These are phyloP conservation scores for Quercus mongolica DNA, from an alignment of 306 rosid species.

Conservation along the genomic window DNA sequence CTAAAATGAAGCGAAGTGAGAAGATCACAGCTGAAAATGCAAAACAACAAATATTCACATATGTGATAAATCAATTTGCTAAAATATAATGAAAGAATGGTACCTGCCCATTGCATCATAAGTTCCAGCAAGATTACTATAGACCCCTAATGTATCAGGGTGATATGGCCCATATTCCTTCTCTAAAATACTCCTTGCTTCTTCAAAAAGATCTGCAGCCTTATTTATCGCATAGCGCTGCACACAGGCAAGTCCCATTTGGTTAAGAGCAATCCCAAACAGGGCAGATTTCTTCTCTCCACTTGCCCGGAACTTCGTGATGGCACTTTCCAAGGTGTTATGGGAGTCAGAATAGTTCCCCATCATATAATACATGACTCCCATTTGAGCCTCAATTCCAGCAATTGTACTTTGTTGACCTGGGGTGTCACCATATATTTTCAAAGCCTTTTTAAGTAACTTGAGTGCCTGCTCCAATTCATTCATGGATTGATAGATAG, in stretches of 20 bases:
- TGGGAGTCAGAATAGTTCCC: slow-evolving; percentile 71
- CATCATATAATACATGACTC: slow-evolving; percentile 71
- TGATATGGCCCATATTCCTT: slow-evolving; percentile 81
- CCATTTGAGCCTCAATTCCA: slow-evolving; percentile 91
- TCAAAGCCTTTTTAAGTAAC: slow-evolving; percentile 76
- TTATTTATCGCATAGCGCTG: slow-evolving; percentile 72
- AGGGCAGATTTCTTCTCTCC: slow-evolving; percentile 75
- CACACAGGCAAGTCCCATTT: slow-evolving; percentile 88
- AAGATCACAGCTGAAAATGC: not conserved
- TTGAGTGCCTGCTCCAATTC: slow-evolving; percentile 69
- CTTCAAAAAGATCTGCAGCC: slow-evolving; percentile 88
- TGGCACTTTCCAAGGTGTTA: slow-evolving; percentile 52
- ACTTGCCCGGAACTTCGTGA: slow-evolving; percentile 55
- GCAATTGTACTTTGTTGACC: slow-evolving; percentile 74
- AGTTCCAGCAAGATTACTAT: slow-evolving; percentile 82
- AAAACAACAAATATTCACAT: not conserved
- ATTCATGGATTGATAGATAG: slow-evolving; percentile 76
- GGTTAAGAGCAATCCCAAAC: slow-evolving; percentile 81
- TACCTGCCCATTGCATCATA: slow-evolving; percentile 98
- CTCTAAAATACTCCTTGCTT: slow-evolving; percentile 64
- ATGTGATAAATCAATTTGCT: not conserved
- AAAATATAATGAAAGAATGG: not conserved
- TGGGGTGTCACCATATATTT: slow-evolving; percentile 46
- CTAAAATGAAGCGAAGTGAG: not conserved
- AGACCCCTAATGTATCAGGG: slow-evolving; percentile 74